Evolutionary conservation across 768 basidiomycete species (phyloP).

Genomic region (Pilatotrama ljubarskyi): DNA sequence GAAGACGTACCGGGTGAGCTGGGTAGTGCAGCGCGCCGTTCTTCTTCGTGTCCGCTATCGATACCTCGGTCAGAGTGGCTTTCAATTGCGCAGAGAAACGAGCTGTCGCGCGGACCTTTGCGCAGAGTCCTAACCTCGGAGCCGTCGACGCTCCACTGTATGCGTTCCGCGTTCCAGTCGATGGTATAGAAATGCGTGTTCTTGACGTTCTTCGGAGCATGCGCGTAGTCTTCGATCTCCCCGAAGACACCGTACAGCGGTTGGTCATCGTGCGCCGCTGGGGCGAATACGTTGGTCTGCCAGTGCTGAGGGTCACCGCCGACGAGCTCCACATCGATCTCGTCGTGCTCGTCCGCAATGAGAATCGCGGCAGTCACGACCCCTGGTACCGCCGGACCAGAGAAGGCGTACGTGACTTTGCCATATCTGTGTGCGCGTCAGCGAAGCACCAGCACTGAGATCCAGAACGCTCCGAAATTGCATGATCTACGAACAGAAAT

Average conservation of each 20-base stretch:
- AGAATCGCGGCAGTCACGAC: constrained; percentile 44
- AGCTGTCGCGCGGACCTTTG: constrained; percentile 23
- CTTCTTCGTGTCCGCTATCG: constrained; percentile 34
- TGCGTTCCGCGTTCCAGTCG: constrained; percentile 40
- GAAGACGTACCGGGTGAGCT: constrained; percentile 37
- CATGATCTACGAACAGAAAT: constrained; percentile 29
- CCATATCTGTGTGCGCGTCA: constrained; percentile 32
- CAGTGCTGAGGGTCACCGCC: constrained; percentile 40
- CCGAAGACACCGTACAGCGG: constrained; percentile 42
- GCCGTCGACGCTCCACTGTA: constrained; percentile 44
- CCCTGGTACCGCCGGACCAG: constrained; percentile 35
- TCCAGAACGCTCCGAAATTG: too few species aligned
- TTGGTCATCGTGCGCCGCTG: constrained; percentile 29
- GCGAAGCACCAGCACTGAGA: too few species aligned
- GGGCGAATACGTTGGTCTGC: constrained; percentile 45
- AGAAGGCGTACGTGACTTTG: constrained; percentile 36
- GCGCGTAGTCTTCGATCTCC: constrained; percentile 32
- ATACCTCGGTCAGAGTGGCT: not conserved
- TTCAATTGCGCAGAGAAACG: not conserved
- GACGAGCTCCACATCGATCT: constrained; percentile 46
- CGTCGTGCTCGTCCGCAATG: constrained; percentile 36
- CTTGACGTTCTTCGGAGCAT: constrained; percentile 17
- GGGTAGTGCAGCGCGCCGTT: constrained; percentile 40
- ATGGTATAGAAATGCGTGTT: constrained; percentile 39
- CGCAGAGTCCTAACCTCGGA: constrained; percentile 34